Base-by-base conservation (phyloP, 176 grass and related monocot genomes). In the Aegilops tauschii region DNA sequence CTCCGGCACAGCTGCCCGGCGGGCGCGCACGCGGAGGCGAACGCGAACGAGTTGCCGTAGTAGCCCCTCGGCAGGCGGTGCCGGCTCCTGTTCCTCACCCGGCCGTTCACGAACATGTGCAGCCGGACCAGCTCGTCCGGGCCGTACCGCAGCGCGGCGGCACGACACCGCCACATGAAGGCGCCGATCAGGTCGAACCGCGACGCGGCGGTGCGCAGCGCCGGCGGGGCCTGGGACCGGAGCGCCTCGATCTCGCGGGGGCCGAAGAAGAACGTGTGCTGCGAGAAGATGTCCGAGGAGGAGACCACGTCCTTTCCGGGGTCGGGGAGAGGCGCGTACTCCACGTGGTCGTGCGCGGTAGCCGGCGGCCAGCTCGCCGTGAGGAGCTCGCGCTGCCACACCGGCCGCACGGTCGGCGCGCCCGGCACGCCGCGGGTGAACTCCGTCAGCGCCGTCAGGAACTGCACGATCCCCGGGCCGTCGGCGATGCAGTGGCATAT, bases 401-500 rank as follows among this genome's bases (percentile, higher is more conserved):
- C 87, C 14, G 87, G 87, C 17, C 8, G 52, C 21, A 89, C 59
- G 37, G 76, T 74, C 2, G 87, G 87, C 5, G 82, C 69, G 66
- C 64, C 78, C 0, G 58, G 68, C 21, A 71, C 67, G 42, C 78
- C 77, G 25, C 77, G 81, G 9, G 82, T 69, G 9, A 89, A 62
- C 65, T 89, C 87, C 27, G 34, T 64, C 20, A 89, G 0, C 0
- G 87, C 82, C 6, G 63, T 72, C 65, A 89, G 1, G 50, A 89
- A 85, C 77, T 89, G 87, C 21, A 31, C 35, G 16, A 79, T 39
- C 14, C 87, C 87, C 6, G 82, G 20, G 49, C 44, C 87, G 65
- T 89, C 87, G 23, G 82, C 87, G 56, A 89, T 44, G 87, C 62
- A 72, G 21, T 89, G 87, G 87, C 82, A 85, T 34, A 85, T 71